A percentile compares a stretch with the other conserved stretches of the same genome.
Evolutionary conservation across 2,329 filamentous ascomycete genomes (phyloP).

Genomic region (Eutypa lata): DNA sequence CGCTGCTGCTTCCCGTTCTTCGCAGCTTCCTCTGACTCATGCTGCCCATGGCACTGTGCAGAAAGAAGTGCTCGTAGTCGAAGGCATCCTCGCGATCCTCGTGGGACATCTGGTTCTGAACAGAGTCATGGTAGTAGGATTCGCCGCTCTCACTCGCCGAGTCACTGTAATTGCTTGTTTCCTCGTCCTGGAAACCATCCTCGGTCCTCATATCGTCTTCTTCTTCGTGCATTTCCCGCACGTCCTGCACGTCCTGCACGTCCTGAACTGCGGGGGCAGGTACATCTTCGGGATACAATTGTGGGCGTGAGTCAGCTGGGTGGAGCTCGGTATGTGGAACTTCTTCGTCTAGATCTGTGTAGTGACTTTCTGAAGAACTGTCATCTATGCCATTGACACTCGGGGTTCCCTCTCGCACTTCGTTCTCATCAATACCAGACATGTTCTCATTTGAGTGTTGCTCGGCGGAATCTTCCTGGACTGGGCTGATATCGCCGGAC

Average conservation of each 20-base stretch:
- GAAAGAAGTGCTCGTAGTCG: slow-evolving; percentile 93
- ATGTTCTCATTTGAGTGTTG: slow-evolving; percentile 10
- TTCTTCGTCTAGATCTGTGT: slow-evolving; percentile 24
- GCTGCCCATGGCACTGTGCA: slow-evolving; percentile 86
- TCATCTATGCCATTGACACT: slow-evolving; percentile 18
- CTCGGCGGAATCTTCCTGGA: slow-evolving; percentile 8
- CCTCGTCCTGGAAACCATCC: slow-evolving; percentile 30
- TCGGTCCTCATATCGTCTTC: slow-evolving; percentile 23
- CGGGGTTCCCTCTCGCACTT: slow-evolving; percentile 2
- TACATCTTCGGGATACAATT: slow-evolving; percentile 1
- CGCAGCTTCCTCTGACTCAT: slow-evolving; percentile 57
- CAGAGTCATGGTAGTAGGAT: slow-evolving; percentile 60
- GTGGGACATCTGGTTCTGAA: slow-evolving; percentile 66
- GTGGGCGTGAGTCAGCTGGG: slow-evolving; percentile 7
- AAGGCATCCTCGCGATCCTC: slow-evolving; percentile 94
- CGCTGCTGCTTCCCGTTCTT: slow-evolving; percentile 44
- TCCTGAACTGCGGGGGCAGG: slow-evolving; percentile 17
- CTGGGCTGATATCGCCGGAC: slow-evolving; percentile 17
- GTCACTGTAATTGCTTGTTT: slow-evolving; percentile 32
- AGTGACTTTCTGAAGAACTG: slow-evolving; percentile 23
- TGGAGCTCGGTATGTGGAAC: slow-evolving; percentile 18
- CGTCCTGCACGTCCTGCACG: slow-evolving; percentile 29
- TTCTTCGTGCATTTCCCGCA: slow-evolving; percentile 6
- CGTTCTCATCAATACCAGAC: slow-evolving; percentile 18
- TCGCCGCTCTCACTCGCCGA: slow-evolving; percentile 60